These are phyloP conservation scores for Pestalotiopsis fici DNA, from an alignment of 2,329 filamentous ascomycete genomes.

Conservation along the genomic window DNA sequence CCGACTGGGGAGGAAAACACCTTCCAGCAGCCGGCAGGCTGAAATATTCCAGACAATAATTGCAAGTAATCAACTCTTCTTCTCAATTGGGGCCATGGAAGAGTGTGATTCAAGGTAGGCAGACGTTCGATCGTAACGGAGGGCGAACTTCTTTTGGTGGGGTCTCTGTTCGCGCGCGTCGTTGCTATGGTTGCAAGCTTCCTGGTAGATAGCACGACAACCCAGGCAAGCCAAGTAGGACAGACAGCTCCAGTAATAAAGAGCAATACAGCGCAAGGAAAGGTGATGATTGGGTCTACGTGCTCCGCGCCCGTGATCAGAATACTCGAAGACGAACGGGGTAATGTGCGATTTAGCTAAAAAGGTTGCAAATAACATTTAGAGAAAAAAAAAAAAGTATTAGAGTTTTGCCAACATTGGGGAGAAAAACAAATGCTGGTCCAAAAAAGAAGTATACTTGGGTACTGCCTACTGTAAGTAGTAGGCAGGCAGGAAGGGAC, in stretches of 20 bases:
- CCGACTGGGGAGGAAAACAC: slow-evolving; percentile 3
- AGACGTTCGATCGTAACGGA: slow-evolving; percentile 5
- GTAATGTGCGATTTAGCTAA: no score
- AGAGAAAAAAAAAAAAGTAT: background rate
- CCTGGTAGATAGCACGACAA: no score
- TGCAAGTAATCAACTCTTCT: background rate
- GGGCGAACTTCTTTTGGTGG: slow-evolving; percentile 3
- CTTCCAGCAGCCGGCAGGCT: slow-evolving; percentile 5
- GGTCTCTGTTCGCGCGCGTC: background rate
- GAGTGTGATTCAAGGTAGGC: background rate
- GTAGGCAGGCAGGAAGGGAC: background rate
- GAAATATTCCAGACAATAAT: background rate
- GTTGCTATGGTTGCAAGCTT: slow-evolving; percentile 10
- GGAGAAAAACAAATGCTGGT: background rate
- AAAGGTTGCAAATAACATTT: no score
- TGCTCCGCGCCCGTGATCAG: no score
- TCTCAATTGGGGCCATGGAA: background rate
- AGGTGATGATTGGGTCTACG: no score
- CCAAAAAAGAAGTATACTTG: background rate
- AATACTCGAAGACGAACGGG: no score
- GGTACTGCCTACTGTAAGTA: background rate
- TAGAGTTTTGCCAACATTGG: background rate
- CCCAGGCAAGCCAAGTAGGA: background rate
- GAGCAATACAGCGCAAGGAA: background rate
- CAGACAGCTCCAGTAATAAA: background rate